Evolutionary conservation across 192 early-diverging fungal genomes (phyloP).

Genomic region (Podila clonocystis): DNA sequence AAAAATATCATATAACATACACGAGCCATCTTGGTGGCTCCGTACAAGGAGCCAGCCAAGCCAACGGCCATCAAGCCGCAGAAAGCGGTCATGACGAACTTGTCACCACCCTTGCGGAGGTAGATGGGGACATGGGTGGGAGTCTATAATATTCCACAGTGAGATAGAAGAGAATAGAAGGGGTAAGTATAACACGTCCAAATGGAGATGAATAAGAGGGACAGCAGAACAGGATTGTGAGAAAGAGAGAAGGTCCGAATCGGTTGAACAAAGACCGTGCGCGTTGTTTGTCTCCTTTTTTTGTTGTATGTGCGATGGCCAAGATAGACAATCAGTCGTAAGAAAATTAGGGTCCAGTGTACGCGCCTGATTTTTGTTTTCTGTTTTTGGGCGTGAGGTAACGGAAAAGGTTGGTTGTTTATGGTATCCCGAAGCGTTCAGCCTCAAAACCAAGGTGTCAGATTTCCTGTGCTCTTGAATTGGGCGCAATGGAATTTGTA

Average conservation of each 20-base stretch:
- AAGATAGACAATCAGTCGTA: no score
- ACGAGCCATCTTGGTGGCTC: constrained; percentile 49
- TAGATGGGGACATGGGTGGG: constrained; percentile 45
- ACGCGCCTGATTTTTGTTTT: no score
- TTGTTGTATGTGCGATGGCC: not conserved
- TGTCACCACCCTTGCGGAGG: constrained; percentile 42
- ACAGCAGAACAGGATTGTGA: no score
- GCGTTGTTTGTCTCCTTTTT: not conserved
- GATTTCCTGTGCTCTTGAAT: no score
- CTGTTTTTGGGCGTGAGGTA: no score
- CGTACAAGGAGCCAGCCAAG: constrained; percentile 35
- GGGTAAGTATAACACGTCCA: not conserved
- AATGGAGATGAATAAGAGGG: not conserved
- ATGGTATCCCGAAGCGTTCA: no score
- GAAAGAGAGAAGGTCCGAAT: not conserved
- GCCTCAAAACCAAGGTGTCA: no score
- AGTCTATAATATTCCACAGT: constrained; percentile 1
- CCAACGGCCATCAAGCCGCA: constrained; percentile 26
- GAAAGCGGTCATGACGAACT: constrained; percentile 39
- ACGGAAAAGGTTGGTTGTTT: no score
- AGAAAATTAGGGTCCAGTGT: no score
- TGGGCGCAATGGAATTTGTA: no score
- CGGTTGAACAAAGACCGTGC: not conserved
- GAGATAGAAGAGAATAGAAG: not conserved
- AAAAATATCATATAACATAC: constrained; percentile 10